A percentile compares a stretch with the other conserved stretches of the same genome.
These are phyloP conservation scores for Hirsutella thompsonii DNA, from an alignment of 2,329 filamentous ascomycete genomes.

Conservation along the genomic window DNA sequence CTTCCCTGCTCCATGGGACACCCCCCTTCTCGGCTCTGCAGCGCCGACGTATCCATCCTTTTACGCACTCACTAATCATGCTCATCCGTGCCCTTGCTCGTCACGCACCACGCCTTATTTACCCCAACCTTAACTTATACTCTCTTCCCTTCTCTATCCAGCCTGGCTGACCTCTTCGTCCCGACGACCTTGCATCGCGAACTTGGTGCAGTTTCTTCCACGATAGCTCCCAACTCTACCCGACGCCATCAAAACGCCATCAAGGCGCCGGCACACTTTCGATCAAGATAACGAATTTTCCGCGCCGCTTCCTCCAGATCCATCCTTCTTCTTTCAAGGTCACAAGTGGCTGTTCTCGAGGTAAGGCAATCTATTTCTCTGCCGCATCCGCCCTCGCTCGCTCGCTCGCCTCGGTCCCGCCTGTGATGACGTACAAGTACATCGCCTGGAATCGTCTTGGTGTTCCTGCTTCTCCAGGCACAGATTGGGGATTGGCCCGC, in stretches of 20 bases:
- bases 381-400: not conserved
- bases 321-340: too few species aligned
- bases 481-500: not conserved
- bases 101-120: slow-evolving; percentile 6
- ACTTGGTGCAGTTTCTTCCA: not conserved
- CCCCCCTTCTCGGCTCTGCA: slow-evolving; percentile 19
- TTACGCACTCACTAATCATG: slow-evolving; percentile 8
- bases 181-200: not conserved
- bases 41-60: slow-evolving; percentile 20
- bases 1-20: slow-evolving; percentile 5
- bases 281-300: too few species aligned
- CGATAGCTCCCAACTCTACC: too few species aligned
- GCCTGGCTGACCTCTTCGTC: not conserved
- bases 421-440: not conserved
- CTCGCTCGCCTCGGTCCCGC: not conserved
- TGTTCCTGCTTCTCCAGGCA: not conserved
- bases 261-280: too few species aligned
- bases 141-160: slow-evolving; percentile 3
- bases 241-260: too few species aligned
- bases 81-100: slow-evolving; percentile 12
- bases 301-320: too few species aligned
- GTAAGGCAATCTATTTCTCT: not conserved
- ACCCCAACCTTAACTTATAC: slow-evolving; percentile 9
- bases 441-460: not conserved
- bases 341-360: too few species aligned